Conservation (phyloP, 805 yeast species). For the Saccharomycopsis olivae region DNA sequence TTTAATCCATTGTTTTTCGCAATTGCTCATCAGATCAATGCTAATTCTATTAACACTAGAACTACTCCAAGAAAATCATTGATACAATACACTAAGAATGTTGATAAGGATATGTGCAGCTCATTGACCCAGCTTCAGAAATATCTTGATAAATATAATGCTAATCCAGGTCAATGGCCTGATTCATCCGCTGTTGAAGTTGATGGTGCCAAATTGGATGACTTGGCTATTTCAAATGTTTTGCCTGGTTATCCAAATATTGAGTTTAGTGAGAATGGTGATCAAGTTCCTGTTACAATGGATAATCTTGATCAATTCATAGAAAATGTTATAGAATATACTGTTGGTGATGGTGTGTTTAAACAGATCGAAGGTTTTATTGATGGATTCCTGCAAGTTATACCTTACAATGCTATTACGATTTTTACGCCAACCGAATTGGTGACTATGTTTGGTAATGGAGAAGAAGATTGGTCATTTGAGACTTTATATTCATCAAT, state of each 20-base stretch:
- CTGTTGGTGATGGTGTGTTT: constrained; percentile 52
- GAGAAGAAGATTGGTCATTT: constrained; percentile 78
- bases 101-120: constrained; percentile 50
- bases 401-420: constrained; percentile 63
- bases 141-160: constrained; percentile 5
- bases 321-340: constrained; percentile 42
- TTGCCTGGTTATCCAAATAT: constrained; percentile 67
- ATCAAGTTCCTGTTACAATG: constrained; percentile 32
- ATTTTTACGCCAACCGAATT: constrained; percentile 72
- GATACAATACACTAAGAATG: constrained; percentile 31
- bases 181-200: constrained; percentile 14
- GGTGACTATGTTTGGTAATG: constrained; percentile 59
- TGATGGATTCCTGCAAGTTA: constrained; percentile 72
- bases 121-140: constrained; percentile 40
- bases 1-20: constrained; percentile 66
- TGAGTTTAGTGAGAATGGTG: constrained; percentile 51
- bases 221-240: constrained; percentile 52
- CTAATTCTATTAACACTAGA: neutral
- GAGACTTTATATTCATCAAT: constrained; percentile 49
- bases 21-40: constrained; percentile 30
- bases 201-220: constrained; percentile 32
- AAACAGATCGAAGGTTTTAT: constrained; percentile 60
- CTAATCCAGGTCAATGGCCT: neutral
- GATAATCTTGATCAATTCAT: constrained; percentile 52
- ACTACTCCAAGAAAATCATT: neutral